Evolutionary conservation across 768 basidiomycete species (phyloP), one percentile per base, ranked within the genome.

Genomic region (Sarcomyxa edulis): DNA sequence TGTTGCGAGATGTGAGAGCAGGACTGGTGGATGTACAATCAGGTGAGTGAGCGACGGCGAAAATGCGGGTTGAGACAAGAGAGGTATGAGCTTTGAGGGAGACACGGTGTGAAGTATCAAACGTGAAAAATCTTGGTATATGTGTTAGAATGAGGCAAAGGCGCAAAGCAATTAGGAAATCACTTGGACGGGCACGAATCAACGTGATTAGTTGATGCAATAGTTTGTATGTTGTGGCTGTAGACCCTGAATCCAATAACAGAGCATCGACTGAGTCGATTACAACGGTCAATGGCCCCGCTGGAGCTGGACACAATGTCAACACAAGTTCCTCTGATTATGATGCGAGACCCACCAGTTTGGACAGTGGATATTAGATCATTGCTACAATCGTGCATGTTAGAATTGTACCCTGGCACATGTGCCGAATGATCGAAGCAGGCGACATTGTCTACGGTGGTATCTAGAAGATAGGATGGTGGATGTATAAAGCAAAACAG

Each of bases 191-290:
- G 7, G 59, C 49, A 27, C 60, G 60, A 35, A 83, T 46, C n/a
- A 68, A 45, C 18, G 49, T 32, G 10, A 76, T 60, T 15, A 86
- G 49, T 8, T 66, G 58, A 20, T 54, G 64, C 21, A 90, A 64
- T 41, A 77, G 68, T 23, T 57, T 65, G 47, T 75, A 78, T 1
- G 76, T 64, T 45, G 68, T 64, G 5, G 82, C 56, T 16, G 66
- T 40, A 9, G 84, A 79, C 8, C 65, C 70, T 16, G 75, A 51
- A 50, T 89, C 83, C 7, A 72, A 64, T 4, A 69, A 52, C 16
- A 91, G 58, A 4, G 77, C 81, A 48, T 88, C 81, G 12, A 79
- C 58, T 14, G 85, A 85, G 55, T 92, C 90, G 24, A 92, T 66
- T 36, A 84, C 55, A 16, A 88, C 71, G 44, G 68, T 72, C 20